Percentiles rank a stretch among this genome's conserved stretches.
Conservation (phyloP, 2,329 filamentous ascomycete genomes). For the Xylaria multiplex region DNA sequence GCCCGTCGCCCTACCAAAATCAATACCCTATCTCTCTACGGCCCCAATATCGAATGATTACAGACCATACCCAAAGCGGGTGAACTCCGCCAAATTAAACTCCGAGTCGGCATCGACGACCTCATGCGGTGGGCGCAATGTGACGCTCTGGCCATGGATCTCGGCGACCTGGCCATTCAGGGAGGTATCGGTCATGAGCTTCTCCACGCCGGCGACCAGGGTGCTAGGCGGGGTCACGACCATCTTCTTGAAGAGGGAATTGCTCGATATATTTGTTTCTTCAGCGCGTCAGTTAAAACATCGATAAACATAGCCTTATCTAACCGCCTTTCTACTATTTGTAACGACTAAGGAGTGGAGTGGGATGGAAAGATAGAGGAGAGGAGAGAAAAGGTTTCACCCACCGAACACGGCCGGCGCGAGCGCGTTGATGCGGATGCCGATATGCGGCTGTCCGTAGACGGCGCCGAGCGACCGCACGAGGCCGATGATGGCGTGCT, state of each 20-base stretch:
- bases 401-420: constrained; percentile 61
- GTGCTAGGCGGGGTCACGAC: constrained; percentile 62
- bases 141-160: constrained; percentile 61
- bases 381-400: neutral
- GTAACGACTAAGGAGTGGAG: too few species aligned
- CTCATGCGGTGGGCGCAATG: constrained; percentile 55
- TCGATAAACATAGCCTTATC: too few species aligned
- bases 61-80: constrained; percentile 15
- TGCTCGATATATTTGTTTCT: constrained; percentile 59
- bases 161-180: constrained; percentile 60
- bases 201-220: constrained; percentile 55
- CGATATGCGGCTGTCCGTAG: constrained; percentile 48
- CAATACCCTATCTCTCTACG: too few species aligned
- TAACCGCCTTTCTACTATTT: too few species aligned
- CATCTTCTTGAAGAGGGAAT: constrained; percentile 59
- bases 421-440: constrained; percentile 62
- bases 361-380: too few species aligned
- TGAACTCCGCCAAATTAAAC: constrained; percentile 49
- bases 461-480: constrained; percentile 58
- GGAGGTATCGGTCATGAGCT: constrained; percentile 53
- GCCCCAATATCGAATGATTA: neutral
- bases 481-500: constrained; percentile 60
- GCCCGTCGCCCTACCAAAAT: neutral
- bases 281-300: neutral
- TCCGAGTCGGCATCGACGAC: constrained; percentile 60